phyloP scores from a whole-genome alignment of 306 rosid genomes.

The Cicer bijugum region DNA sequence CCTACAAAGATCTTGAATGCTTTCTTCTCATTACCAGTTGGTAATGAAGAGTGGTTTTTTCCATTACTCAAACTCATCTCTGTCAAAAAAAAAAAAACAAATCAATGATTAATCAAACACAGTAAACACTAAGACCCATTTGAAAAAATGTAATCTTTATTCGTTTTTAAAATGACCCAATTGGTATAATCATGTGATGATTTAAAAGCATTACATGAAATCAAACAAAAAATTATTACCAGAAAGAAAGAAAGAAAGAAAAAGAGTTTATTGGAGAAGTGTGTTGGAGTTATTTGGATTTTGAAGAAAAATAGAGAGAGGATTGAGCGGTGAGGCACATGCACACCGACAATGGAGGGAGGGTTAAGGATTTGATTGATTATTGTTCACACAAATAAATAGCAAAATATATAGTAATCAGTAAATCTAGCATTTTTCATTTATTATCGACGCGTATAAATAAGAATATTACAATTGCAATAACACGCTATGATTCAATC shows the following conservation, averaged over 20 bases:
- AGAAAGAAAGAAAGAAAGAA: constrained; percentile 10
- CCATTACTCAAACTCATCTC: constrained; percentile 57
- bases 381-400: too few species aligned
- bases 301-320: not conserved
- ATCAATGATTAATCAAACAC: constrained; percentile 3
- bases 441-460: too few species aligned
- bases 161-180: constrained; percentile 7
- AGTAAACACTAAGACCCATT: not conserved
- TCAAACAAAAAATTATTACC: not conserved
- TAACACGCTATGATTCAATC: too few species aligned
- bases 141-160: constrained; percentile 36
- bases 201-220: not conserved
- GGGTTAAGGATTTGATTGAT: not conserved
- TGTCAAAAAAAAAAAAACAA: constrained; percentile 33
- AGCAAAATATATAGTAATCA: too few species aligned
- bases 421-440: too few species aligned
- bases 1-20: constrained; percentile 72
- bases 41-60: constrained; percentile 33
- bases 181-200: not conserved
- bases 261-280: not conserved
- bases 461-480: too few species aligned
- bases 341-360: constrained; percentile 31
- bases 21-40: constrained; percentile 41
- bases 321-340: constrained; percentile 28
- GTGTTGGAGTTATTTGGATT: constrained; percentile 28